Evolutionary conservation across 2,329 filamentous ascomycete genomes (phyloP).

Genomic region (Cryphonectria radicalis): DNA sequence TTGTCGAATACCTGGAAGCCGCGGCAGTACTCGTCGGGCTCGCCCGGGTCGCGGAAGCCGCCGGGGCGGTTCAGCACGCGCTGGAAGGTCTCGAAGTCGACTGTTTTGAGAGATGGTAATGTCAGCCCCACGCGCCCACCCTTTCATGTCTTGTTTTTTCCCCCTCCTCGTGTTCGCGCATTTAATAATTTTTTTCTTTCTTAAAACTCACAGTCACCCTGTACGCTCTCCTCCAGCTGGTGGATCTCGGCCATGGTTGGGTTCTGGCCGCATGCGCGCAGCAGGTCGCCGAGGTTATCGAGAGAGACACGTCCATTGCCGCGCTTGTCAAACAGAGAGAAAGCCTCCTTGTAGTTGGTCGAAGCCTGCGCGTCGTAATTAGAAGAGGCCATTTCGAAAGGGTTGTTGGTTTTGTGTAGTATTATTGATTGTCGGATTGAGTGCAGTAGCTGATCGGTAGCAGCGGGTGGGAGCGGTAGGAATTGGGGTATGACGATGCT

Average conservation of each 20-base stretch:
- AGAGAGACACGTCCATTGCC: slow-evolving; percentile 89
- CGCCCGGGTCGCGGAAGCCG: slow-evolving; percentile 96
- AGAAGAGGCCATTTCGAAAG: slow-evolving; percentile 53
- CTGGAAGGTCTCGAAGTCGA: slow-evolving; percentile 97
- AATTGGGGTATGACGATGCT: slow-evolving; percentile 2
- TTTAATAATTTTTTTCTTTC: too few relatives aligned
- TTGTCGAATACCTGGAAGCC: slow-evolving; percentile 99
- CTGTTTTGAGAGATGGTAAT: slow-evolving; percentile 49
- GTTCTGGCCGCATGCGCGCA: slow-evolving; percentile 97
- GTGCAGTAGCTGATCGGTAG: background rate
- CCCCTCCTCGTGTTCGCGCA: background rate
- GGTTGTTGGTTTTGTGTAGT: background rate
- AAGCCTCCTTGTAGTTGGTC: slow-evolving; percentile 99
- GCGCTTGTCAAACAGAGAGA: slow-evolving; percentile 99
- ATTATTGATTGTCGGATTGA: background rate
- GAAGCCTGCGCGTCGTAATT: slow-evolving; percentile 64
- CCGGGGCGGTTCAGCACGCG: slow-evolving; percentile 96
- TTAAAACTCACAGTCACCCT: slow-evolving; percentile 83
- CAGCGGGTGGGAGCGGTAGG: background rate
- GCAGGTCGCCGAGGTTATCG: slow-evolving; percentile 87
- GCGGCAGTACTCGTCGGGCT: slow-evolving; percentile 97
- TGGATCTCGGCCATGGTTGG: slow-evolving; percentile 91
- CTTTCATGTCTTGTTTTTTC: background rate
- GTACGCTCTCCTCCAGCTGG: slow-evolving; percentile 88
- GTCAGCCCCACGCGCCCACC: slow-evolving; percentile 25